These are phyloP conservation scores for Apiospora sp. DNA, from an alignment of 2,329 filamentous ascomycete species.

Conservation along the genomic window DNA sequence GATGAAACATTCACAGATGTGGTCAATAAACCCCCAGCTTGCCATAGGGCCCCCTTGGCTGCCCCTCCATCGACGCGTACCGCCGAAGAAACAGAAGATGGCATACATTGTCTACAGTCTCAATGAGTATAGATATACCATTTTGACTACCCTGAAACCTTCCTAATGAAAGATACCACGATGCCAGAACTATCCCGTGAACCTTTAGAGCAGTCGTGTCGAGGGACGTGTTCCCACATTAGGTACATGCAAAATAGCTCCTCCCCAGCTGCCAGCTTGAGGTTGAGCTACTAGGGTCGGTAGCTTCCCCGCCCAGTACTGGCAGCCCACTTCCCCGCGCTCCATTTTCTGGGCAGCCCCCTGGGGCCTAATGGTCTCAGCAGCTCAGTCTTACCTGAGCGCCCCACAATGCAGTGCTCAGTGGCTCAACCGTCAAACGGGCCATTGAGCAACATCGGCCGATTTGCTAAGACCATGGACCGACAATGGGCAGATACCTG, in stretches of 20 bases:
- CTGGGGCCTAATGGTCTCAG: background rate
- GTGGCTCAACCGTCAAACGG: constrained; percentile 18
- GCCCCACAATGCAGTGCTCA: background rate
- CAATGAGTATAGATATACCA: background rate
- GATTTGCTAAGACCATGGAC: constrained; percentile 6
- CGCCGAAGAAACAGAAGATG: background rate
- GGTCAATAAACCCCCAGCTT: background rate
- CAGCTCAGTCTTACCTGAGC: constrained; percentile 14
- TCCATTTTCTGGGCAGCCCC: constrained; percentile 16
- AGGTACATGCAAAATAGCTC: constrained; percentile 17
- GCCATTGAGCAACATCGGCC: constrained; percentile 15
- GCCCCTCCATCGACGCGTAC: background rate
- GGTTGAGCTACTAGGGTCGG: constrained; percentile 11
- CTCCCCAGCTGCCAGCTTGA: background rate
- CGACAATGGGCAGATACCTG: constrained; percentile 20
- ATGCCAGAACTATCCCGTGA: background rate
- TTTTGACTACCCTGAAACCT: background rate
- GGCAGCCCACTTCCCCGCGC: constrained; percentile 19
- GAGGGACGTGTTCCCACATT: background rate
- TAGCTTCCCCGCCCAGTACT: constrained; percentile 10
- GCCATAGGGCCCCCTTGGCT: background rate
- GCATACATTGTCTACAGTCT: background rate
- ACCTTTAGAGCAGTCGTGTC: background rate
- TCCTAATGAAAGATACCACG: background rate
- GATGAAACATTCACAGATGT: constrained; percentile 17